Base-by-base conservation (phyloP, 345 rosid genomes). In the Combretum micranthum region DNA sequence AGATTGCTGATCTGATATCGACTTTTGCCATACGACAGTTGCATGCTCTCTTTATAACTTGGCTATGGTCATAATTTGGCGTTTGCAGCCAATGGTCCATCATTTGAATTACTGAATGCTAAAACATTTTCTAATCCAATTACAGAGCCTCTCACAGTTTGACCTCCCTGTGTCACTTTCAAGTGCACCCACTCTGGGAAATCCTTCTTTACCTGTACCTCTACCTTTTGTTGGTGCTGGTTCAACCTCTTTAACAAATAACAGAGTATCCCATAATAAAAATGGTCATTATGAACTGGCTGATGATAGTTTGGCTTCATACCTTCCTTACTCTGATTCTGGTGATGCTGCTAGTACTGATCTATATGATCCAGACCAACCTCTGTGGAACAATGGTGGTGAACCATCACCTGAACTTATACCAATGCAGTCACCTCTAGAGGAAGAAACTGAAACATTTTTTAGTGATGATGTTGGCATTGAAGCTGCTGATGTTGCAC, bases 281-380 rank as follows among this genome's bases (percentile, higher is more conserved):
- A 69, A 57, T 70, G 72, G 63, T 72, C 76, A 80, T 69, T 45
- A 70, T 63, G 83, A 83, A 74, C 61, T 87, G 69, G 48, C 50
- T 64, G 84, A 79, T 68, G 92, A 78, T 63, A 78, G 73, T 56
- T 52, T 76, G 62, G 84, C 78, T 55, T 74, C 76, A 59, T 83
- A 83, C 69, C 77, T 75, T 75, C 79, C 69, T 52, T 83, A 63
- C 72, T 57, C 81, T 63, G 78, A 75, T 63, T 53, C 79, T 62
- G 63, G 63, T 50, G 26, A 59, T 75, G 73, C 70, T 55, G 75
- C 60, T 66, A 91, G 82, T 62, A 78, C 85, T 47, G 99, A 93
- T 74, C 69, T 87, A 53, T 93, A 93, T 71, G 99, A 93, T 77
- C 99, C 99, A 65, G 99, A 93, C 77, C 97, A 93, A 69, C 99